A percentile compares a stretch with the other conserved stretches of the same genome.
These are phyloP conservation scores for Cyathus striatus DNA, from an alignment of 768 basidiomycete species.

Conservation along the genomic window DNA sequence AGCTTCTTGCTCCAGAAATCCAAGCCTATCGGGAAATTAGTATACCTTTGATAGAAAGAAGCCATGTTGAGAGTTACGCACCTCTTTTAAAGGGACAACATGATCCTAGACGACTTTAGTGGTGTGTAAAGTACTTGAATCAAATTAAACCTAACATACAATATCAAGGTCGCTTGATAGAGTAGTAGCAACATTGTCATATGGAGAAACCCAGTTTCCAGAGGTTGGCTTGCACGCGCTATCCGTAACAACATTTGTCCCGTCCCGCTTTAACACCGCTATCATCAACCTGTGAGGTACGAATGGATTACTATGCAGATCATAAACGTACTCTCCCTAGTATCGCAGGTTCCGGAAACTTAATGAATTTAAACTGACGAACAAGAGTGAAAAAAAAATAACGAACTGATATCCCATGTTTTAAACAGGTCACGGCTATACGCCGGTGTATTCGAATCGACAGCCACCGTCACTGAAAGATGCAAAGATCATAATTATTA, in stretches of 20 bases:
- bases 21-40: conserved; percentile 40
- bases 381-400: background rate
- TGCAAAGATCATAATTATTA: background rate
- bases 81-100: conserved; percentile 47
- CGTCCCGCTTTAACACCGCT: conserved; percentile 39
- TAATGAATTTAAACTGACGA: conserved; percentile 1
- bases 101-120: conserved; percentile 31
- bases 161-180: conserved; percentile 43
- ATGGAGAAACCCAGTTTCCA: conserved; percentile 44
- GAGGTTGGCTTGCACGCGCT: conserved; percentile 34
- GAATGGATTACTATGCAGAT: background rate
- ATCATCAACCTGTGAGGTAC: conserved; percentile 1
- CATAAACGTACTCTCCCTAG: conserved; percentile 36
- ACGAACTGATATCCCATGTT: conserved; percentile 42
- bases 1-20: conserved; percentile 47
- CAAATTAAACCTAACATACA: conserved; percentile 22
- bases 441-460: conserved; percentile 35
- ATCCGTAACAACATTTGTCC: conserved; percentile 34
- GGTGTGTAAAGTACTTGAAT: background rate
- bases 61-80: conserved; percentile 6
- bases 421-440: conserved; percentile 36
- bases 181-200: conserved; percentile 40
- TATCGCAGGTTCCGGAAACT: conserved; percentile 47
- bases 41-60: background rate
- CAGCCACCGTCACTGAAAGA: conserved; percentile 31